Percentiles rank a stretch among this genome's conserved stretches.
phyloP scores from a whole-genome alignment of 768 basidiomycete genomes.

The Pisolithus microcarpus region DNA sequence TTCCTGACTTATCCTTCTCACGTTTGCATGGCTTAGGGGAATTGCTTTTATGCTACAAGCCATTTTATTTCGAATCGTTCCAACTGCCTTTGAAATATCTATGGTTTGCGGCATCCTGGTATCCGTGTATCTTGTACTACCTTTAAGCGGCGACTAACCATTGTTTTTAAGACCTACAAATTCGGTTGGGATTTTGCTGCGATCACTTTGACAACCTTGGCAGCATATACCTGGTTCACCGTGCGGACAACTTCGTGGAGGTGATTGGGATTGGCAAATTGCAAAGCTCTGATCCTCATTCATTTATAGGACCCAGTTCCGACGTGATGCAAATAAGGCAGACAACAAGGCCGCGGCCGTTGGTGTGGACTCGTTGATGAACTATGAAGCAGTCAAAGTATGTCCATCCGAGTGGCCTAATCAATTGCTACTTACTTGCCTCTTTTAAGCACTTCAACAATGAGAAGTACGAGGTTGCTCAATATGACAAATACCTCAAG shows the following conservation, averaged over 20 bases:
- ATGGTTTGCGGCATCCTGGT: slow-evolving; percentile 98
- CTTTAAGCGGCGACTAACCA: not conserved
- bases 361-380: slow-evolving; percentile 93
- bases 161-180: slow-evolving; percentile 70
- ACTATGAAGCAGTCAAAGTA: slow-evolving; percentile 98
- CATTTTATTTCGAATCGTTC: slow-evolving; percentile 89
- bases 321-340: slow-evolving; percentile 90
- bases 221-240: slow-evolving; percentile 94
- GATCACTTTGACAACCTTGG: slow-evolving; percentile 78
- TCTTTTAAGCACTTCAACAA: slow-evolving; percentile 87
- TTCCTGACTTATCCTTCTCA: not conserved
- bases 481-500: slow-evolving; percentile 85
- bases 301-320: slow-evolving; percentile 71
- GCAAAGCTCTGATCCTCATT: not conserved
- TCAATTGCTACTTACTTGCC: not conserved
- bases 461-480: slow-evolving; percentile 81
- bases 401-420: slow-evolving; percentile 2
- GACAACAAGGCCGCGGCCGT: slow-evolving; percentile 94
- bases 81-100: slow-evolving; percentile 91
- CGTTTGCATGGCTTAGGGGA: slow-evolving; percentile 47
- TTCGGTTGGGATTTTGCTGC: slow-evolving; percentile 98
- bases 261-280: slow-evolving; percentile 32
- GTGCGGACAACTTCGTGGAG: slow-evolving; percentile 95
- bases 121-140: not conserved
- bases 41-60: slow-evolving; percentile 94